These are phyloP conservation scores for Thamnidium elegans DNA, from an alignment of 192 early-diverging fungal species.

Conservation along the genomic window DNA sequence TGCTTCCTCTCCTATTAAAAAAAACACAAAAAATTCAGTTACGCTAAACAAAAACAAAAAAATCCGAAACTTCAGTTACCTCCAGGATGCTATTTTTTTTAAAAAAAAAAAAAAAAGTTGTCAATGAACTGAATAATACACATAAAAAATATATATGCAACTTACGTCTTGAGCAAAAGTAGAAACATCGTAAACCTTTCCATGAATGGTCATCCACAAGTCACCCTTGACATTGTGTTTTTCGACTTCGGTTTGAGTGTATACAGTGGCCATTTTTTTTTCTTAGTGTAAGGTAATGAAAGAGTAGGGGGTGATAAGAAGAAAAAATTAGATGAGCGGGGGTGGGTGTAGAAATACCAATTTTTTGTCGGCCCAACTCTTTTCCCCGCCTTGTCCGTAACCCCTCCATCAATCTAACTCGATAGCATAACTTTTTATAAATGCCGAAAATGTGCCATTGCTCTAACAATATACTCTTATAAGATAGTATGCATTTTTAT, in stretches of 20 bases:
- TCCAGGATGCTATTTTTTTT: constrained; percentile 78
- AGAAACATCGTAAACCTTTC: constrained; percentile 76
- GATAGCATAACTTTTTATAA: no score
- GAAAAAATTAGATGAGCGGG: not conserved
- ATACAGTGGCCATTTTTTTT: constrained; percentile 1
- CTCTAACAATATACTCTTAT: no score
- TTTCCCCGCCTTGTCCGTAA: no score
- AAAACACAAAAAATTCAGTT: no score
- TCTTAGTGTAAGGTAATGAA: constrained; percentile 2
- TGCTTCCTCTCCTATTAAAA: constrained; percentile 74
- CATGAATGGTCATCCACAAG: constrained; percentile 74
- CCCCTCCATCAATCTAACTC: no score
- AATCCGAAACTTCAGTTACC: constrained; percentile 26
- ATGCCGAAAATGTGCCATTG: no score
- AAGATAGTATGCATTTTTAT: no score
- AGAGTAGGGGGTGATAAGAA: not conserved
- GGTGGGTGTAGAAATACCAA: no score
- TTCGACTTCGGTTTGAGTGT: constrained; percentile 61
- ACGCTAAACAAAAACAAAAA: no score
- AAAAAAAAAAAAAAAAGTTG: no score
- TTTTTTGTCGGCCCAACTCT: no score
- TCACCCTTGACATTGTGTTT: constrained; percentile 66
- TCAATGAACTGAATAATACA: no score
- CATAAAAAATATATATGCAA: not conserved
- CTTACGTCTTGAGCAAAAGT: constrained; percentile 68